These are phyloP conservation scores for Alternaria incomplexa DNA, from an alignment of 2,329 filamentous ascomycete species.

Conservation along the genomic window DNA sequence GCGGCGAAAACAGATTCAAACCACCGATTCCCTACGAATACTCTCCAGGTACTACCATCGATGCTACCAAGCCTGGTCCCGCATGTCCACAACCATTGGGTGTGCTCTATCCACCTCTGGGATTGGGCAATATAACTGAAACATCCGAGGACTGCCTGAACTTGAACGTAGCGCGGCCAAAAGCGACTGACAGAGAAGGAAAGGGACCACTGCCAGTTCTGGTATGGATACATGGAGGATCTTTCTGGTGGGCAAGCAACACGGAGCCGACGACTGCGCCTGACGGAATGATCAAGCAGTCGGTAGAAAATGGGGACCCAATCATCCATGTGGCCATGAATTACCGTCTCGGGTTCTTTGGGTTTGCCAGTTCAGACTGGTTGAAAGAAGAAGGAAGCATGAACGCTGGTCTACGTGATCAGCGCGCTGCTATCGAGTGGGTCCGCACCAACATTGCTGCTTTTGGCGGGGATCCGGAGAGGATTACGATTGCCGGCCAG, in stretches of 20 bases:
- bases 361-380: constrained; percentile 45
- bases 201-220: constrained; percentile 58
- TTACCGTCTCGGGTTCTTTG: constrained; percentile 49
- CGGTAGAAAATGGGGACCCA: constrained; percentile 51
- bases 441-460: constrained; percentile 45
- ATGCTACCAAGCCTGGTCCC: constrained; percentile 51
- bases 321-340: constrained; percentile 48
- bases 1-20: constrained; percentile 55
- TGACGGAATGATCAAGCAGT: constrained; percentile 56
- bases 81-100: constrained; percentile 55
- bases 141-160: constrained; percentile 64
- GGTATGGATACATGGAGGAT: constrained; percentile 64
- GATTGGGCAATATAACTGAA: constrained; percentile 44
- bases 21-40: constrained; percentile 50
- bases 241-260: constrained; percentile 49
- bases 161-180: constrained; percentile 64
- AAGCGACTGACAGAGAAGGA: constrained; percentile 37
- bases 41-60: constrained; percentile 40
- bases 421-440: constrained; percentile 49
- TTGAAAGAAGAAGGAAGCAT: constrained; percentile 41
- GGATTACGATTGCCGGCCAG: constrained; percentile 50
- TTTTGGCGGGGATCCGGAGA: constrained; percentile 44
- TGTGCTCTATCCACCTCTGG: constrained; percentile 34
- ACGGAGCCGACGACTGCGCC: constrained; percentile 49
- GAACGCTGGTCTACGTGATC: constrained; percentile 50